A percentile compares a stretch with the other conserved stretches of the same genome.
These are phyloP conservation scores for Yamadazyma insecticola DNA, from an alignment of 805 yeast genomes.

Conservation along the genomic window DNA sequence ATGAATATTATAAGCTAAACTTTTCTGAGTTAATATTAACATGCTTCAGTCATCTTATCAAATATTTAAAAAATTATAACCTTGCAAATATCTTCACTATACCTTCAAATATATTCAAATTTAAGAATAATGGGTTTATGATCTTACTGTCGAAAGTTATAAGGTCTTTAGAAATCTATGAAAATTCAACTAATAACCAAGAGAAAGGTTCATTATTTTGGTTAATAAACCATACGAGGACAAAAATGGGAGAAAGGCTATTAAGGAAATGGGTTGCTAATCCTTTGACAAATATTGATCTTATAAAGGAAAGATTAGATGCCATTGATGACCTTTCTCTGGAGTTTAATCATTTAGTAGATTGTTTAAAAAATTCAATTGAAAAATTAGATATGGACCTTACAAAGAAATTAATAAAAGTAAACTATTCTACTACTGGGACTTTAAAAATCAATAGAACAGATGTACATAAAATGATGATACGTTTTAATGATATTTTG, in stretches of 20 bases:
- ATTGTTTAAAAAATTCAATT: conserved; percentile 23
- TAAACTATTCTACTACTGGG: conserved; percentile 33
- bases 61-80: conserved; percentile 59
- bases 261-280: conserved; percentile 68
- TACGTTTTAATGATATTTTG: conserved; percentile 23
- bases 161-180: conserved; percentile 69
- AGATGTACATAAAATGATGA: conserved; percentile 28
- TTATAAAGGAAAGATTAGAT: conserved; percentile 56
- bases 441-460: conserved; percentile 24
- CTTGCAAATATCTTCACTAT: conserved; percentile 54
- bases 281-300: conserved; percentile 56
- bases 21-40: conserved; percentile 19
- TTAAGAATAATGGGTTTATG: conserved; percentile 48
- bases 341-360: conserved; percentile 29
- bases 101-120: conserved; percentile 46
- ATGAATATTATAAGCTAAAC: conserved; percentile 20
- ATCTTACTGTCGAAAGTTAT: conserved; percentile 62
- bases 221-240: conserved; percentile 76
- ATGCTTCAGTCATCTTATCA: conserved; percentile 44
- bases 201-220: conserved; percentile 70
- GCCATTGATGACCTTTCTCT: conserved; percentile 41
- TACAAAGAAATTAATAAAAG: conserved; percentile 31
- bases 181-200: conserved; percentile 53
- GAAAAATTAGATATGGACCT: conserved; percentile 23
- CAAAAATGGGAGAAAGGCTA: conserved; percentile 69